These are phyloP conservation scores for Carex cristatella DNA, from an alignment of 176 grass and related monocot genomes.

Conservation along the genomic window DNA sequence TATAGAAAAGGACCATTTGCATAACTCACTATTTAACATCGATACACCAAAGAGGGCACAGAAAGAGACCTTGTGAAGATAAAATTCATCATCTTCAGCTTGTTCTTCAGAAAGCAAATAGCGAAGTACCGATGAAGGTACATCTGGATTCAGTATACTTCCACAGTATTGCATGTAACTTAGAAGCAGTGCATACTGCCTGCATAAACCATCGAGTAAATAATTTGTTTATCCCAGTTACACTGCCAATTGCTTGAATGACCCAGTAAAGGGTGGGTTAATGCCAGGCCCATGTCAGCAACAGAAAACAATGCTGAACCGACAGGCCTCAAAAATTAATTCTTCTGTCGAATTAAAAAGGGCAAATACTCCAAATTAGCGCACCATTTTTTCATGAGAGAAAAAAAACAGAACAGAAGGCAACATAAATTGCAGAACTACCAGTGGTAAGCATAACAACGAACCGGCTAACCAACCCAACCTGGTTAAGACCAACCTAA, in stretches of 20 bases:
- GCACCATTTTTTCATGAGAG: neutral
- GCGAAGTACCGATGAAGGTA: slow-evolving; percentile 65
- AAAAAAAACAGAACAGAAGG: neutral
- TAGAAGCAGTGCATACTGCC: slow-evolving; percentile 91
- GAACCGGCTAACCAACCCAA: neutral
- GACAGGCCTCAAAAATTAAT: neutral
- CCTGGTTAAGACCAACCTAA: neutral
- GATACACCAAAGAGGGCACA: neutral
- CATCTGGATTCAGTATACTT: slow-evolving; percentile 79
- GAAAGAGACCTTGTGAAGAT: slow-evolving; percentile 70
- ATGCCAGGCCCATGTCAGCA: neutral
- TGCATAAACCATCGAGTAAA: slow-evolving; percentile 31
- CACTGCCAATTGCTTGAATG: neutral
- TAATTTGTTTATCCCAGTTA: neutral
- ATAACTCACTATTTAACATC: neutral
- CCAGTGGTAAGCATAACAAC: neutral
- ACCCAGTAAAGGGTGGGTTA: neutral
- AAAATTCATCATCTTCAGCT: slow-evolving; percentile 68
- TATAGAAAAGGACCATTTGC: neutral
- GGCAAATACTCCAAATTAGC: neutral
- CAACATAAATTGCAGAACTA: neutral
- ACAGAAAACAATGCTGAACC: neutral
- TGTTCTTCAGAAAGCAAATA: slow-evolving; percentile 79
- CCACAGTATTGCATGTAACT: slow-evolving; percentile 95
- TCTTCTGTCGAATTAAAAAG: neutral